Conservation (phyloP, 768 basidiomycete species). For the Phallus indusiatus region DNA sequence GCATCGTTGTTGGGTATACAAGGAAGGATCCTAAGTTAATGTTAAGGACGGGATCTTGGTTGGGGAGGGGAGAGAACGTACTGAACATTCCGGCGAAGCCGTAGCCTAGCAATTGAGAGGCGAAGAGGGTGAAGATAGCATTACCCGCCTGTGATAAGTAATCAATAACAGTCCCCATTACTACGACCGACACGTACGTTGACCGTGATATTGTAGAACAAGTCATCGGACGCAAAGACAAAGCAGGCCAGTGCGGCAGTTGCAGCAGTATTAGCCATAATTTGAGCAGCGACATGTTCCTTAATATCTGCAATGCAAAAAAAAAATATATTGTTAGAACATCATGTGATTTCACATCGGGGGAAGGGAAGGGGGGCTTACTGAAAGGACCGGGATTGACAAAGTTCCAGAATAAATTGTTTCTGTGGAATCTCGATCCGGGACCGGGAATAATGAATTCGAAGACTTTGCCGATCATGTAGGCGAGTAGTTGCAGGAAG, state of each 20-base stretch:
- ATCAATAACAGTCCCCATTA: background rate
- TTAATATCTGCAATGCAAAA: background rate
- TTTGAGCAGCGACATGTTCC: background rate
- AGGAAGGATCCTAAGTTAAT: conserved; percentile 1
- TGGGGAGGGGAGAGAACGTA: no score
- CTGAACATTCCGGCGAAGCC: background rate
- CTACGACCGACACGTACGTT: no score
- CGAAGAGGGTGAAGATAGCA: background rate
- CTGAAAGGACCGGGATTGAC: background rate
- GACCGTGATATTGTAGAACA: background rate
- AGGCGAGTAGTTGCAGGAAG: background rate
- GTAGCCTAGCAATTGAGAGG: background rate
- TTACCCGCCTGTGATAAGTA: background rate
- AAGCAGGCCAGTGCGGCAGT: background rate
- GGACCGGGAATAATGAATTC: background rate
- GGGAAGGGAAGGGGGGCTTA: background rate
- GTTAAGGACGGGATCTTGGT: no score
- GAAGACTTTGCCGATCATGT: background rate
- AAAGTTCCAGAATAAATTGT: background rate
- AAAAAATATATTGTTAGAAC: background rate
- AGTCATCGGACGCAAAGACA: background rate
- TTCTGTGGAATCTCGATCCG: background rate
- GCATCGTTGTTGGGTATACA: background rate
- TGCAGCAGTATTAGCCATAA: background rate
- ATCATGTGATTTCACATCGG: background rate